Percentiles rank a stretch among this genome's conserved stretches.
These are phyloP conservation scores for Podospora pseudocomata DNA, from an alignment of 495 filamentous ascomycete species.

Conservation along the genomic window DNA sequence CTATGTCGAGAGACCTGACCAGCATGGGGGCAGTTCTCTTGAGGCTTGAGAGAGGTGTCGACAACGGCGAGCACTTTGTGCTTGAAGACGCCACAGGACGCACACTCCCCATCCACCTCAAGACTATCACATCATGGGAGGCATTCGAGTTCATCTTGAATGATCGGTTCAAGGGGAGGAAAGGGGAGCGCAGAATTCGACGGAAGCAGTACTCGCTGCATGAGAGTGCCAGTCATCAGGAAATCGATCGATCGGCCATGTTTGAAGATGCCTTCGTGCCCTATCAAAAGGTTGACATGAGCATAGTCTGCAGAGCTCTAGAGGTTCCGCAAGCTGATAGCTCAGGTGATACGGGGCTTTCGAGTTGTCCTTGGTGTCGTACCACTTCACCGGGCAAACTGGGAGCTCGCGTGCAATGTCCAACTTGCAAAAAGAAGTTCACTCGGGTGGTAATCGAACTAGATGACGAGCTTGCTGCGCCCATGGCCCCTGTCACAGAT, in stretches of 20 bases:
- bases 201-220: neutral
- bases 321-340: neutral
- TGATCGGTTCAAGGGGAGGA: conserved; percentile 10
- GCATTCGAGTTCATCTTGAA: conserved; percentile 9
- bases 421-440: neutral
- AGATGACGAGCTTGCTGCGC: neutral
- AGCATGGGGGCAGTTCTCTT: neutral
- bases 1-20: neutral
- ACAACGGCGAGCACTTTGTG: conserved; percentile 1
- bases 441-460: neutral
- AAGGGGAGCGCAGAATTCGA: conserved; percentile 3
- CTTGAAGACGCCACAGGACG: conserved; percentile 9
- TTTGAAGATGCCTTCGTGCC: neutral
- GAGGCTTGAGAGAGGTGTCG: neutral
- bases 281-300: conserved; percentile 2
- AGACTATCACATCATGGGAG: conserved; percentile 11
- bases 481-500: neutral
- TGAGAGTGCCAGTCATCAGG: neutral
- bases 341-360: neutral
- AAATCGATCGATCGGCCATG: neutral
- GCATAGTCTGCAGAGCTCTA: neutral
- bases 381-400: neutral
- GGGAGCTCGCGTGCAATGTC: neutral
- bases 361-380: neutral
- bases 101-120: conserved; percentile 2